phyloP scores from a whole-genome alignment of 192 early-diverging fungal genomes.

The Podochytrium sp. region DNA sequence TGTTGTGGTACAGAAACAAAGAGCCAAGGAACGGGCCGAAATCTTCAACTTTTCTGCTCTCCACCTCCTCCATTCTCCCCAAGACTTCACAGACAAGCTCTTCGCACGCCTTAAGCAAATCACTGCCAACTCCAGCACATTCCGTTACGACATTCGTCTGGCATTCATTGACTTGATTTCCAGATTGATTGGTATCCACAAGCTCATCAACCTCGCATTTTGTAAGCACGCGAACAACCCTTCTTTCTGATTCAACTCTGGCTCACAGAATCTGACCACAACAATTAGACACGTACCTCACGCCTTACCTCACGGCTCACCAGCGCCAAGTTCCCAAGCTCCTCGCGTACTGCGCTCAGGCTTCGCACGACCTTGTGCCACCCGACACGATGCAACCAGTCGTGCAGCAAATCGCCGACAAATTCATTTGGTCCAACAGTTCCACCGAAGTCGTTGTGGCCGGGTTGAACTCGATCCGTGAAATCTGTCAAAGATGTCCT shows the following conservation, averaged over 20 bases:
- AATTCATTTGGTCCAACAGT: constrained; percentile 93
- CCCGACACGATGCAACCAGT: constrained; percentile 89
- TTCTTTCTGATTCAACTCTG: background rate
- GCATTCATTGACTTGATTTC: constrained; percentile 93
- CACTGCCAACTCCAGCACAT: constrained; percentile 63
- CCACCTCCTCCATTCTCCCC: constrained; percentile 94
- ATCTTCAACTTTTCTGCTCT: constrained; percentile 92
- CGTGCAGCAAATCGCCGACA: constrained; percentile 90
- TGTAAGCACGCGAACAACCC: constrained; percentile 68
- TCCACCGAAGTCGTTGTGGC: constrained; percentile 94
- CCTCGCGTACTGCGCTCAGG: constrained; percentile 87
- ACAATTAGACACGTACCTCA: constrained; percentile 53
- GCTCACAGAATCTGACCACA: background rate
- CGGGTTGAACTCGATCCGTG: constrained; percentile 77
- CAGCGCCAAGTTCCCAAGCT: constrained; percentile 94
- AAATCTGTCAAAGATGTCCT: constrained; percentile 86
- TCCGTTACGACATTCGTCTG: constrained; percentile 88
- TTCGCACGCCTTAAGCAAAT: constrained; percentile 76
- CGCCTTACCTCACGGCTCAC: constrained; percentile 93
- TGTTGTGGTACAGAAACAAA: constrained; percentile 53
- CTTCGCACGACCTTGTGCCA: constrained; percentile 90
- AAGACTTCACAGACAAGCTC: constrained; percentile 95
- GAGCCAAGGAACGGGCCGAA: constrained; percentile 66
- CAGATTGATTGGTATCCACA: constrained; percentile 93
- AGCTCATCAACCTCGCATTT: constrained; percentile 87